Evolutionary conservation across 2,329 filamentous ascomycete species (phyloP).

Genomic region (Harringtonia lauricola): DNA sequence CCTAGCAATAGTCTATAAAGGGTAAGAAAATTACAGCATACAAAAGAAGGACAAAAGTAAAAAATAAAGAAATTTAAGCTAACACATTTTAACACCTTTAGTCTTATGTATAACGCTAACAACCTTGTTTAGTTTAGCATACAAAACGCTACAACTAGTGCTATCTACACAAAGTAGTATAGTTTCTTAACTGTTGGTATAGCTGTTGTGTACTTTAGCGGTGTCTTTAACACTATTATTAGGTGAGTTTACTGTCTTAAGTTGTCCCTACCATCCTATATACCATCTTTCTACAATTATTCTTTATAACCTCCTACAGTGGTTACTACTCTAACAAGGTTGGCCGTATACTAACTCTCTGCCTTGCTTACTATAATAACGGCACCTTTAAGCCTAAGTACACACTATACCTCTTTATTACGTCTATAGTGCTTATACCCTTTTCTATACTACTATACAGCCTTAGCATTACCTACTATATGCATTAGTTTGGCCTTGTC

Average conservation of each 20-base stretch:
- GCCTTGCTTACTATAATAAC: conserved; percentile 12
- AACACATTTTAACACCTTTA: no score
- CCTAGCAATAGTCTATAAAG: conserved; percentile 28
- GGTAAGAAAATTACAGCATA: no score
- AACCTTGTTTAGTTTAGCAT: conserved; percentile 20
- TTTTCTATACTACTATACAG: conserved; percentile 13
- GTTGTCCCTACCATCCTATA: background rate
- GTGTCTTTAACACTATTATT: conserved; percentile 11
- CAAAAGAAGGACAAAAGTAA: no score
- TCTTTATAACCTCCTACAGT: conserved; percentile 1
- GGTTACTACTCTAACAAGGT: conserved; percentile 16
- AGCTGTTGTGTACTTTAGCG: conserved; percentile 17
- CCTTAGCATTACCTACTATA: conserved; percentile 15
- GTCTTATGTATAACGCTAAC: conserved; percentile 22
- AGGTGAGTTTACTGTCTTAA: no score
- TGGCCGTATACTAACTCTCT: conserved; percentile 10
- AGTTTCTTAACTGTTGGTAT: conserved; percentile 18
- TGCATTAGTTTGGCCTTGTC: conserved; percentile 21
- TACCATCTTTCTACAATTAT: background rate
- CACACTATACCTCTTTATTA: conserved; percentile 12
- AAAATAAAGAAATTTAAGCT: no score
- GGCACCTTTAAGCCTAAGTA: conserved; percentile 16
- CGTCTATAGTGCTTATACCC: conserved; percentile 11
- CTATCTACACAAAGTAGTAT: conserved; percentile 19
- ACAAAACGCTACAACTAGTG: conserved; percentile 20